These are phyloP conservation scores for Rosa hybrid DNA, from an alignment of 331 rosid genomes.

Conservation along the genomic window DNA sequence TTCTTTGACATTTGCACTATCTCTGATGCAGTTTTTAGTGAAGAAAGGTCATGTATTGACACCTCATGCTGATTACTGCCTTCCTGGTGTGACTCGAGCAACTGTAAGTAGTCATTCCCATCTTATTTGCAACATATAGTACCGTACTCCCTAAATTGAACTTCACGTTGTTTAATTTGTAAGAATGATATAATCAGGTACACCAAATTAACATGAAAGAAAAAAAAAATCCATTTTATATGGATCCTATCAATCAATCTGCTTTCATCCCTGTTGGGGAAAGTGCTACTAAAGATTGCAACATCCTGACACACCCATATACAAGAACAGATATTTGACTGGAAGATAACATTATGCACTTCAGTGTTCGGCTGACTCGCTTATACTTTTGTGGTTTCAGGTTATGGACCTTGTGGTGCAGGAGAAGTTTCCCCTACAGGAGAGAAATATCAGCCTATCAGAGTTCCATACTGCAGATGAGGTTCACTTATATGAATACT, in stretches of 20 bases:
- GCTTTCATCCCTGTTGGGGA: neutral
- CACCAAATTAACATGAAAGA: too few relatives aligned
- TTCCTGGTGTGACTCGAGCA: conserved; percentile 85
- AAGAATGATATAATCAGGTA: neutral
- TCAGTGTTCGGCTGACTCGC: conserved; percentile 14
- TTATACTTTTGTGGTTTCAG: conserved; percentile 41
- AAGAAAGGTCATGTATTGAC: conserved; percentile 73
- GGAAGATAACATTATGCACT: neutral
- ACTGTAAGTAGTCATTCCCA: conserved; percentile 50
- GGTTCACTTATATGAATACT: conserved; percentile 35
- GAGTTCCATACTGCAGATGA: conserved; percentile 89
- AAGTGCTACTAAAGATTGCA: neutral
- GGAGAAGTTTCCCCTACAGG: conserved; percentile 65
- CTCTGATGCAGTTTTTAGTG: conserved; percentile 60
- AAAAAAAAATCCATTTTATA: neutral
- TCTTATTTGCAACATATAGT: neutral
- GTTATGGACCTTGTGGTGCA: conserved; percentile 75
- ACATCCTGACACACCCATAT: neutral
- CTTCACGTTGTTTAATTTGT: neutral
- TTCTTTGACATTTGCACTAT: neutral
- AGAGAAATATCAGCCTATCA: conserved; percentile 78
- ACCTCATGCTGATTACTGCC: conserved; percentile 88
- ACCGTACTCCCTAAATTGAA: neutral
- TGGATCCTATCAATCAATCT: neutral
- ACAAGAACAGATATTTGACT: neutral